These are phyloP conservation scores for Amanita muscaria DNA, from an alignment of 768 basidiomycete genomes.

Conservation along the genomic window DNA sequence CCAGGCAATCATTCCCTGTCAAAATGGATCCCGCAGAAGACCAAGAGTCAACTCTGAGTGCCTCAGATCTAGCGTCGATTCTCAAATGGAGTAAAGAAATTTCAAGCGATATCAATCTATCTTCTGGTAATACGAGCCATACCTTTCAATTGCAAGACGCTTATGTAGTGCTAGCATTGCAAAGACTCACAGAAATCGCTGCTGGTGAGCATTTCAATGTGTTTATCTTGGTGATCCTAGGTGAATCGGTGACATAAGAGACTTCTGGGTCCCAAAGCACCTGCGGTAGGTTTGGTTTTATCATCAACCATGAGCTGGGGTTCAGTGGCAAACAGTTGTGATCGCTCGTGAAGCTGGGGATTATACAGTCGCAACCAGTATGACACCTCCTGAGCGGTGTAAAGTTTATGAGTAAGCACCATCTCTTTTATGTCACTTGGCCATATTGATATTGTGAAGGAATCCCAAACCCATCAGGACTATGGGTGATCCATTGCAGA, in stretches of 20 bases:
- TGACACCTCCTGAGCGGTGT: constrained; percentile 49
- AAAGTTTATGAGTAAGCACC: constrained; percentile 58
- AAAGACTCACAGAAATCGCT: constrained; percentile 63
- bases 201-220: constrained; percentile 33
- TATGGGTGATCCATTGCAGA: constrained; percentile 53
- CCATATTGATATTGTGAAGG: constrained; percentile 22
- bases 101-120: constrained; percentile 62
- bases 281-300: constrained; percentile 31
- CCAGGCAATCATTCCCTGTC: constrained; percentile 19
- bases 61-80: constrained; percentile 57
- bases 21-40: constrained; percentile 35
- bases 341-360: constrained; percentile 64
- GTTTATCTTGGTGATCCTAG: not conserved
- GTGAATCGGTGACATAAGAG: constrained; percentile 28
- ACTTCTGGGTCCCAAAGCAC: constrained; percentile 60
- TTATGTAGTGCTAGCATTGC: constrained; percentile 35
- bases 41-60: constrained; percentile 48
- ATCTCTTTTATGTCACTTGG: not conserved
- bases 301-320: not conserved
- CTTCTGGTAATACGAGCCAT: constrained; percentile 33
- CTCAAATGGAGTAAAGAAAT: constrained; percentile 71
- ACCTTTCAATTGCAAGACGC: not conserved
- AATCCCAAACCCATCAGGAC: constrained; percentile 52
- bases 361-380: constrained; percentile 61
- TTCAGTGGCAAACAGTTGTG: constrained; percentile 33